Conservation (phyloP, 2,329 filamentous ascomycete genomes). For the Colletotrichum sp. region DNA sequence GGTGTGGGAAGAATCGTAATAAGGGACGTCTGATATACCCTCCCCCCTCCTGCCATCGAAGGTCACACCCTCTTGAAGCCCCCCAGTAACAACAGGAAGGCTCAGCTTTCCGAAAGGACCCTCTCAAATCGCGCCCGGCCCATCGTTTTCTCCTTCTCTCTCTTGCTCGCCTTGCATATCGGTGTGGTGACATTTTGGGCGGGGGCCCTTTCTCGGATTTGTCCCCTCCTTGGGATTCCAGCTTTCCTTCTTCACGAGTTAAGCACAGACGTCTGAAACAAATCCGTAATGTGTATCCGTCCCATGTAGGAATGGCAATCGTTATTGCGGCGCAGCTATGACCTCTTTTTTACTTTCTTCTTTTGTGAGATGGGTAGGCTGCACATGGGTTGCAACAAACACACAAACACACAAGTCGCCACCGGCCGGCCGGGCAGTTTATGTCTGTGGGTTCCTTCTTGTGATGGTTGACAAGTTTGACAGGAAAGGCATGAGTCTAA, state of each 20-base stretch:
- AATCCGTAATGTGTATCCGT: neutral
- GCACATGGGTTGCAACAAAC: neutral
- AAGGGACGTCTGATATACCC: neutral
- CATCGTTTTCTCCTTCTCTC: neutral
- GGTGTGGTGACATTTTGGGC: conserved; percentile 8
- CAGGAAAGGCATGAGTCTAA: neutral
- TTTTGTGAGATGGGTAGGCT: neutral
- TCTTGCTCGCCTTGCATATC: neutral
- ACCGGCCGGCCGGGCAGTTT: neutral
- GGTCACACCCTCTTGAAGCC: neutral
- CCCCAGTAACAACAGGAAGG: neutral
- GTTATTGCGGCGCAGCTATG: neutral
- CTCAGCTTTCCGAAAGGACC: neutral
- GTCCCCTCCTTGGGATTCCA: neutral
- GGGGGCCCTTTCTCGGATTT: neutral
- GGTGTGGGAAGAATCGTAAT: neutral
- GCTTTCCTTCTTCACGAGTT: neutral
- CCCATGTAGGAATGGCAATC: conserved; percentile 1
- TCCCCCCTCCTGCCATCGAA: neutral
- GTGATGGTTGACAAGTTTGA: conserved; percentile 1
- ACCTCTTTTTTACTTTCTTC: neutral
- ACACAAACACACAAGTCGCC: neutral
- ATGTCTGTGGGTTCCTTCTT: neutral
- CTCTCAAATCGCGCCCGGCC: neutral
- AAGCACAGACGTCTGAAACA: neutral